Evolutionary conservation across 2,329 filamentous ascomycete species (phyloP).

Genomic region (Fusarium oxysporum): DNA sequence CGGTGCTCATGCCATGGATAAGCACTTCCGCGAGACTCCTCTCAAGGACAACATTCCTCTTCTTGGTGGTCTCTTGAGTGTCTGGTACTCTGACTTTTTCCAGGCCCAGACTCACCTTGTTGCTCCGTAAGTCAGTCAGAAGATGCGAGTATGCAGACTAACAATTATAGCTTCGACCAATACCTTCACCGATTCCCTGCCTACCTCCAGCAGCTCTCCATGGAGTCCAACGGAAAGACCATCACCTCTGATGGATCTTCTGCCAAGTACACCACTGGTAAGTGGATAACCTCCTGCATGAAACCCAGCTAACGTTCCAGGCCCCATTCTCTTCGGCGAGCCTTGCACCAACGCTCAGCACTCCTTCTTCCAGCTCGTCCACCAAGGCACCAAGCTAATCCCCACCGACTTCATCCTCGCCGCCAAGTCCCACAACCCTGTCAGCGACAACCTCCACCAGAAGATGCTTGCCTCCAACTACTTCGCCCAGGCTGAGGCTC

Average conservation of each 20-base stretch:
- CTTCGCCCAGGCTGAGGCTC: slow-evolving; percentile 87
- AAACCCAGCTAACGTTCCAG: slow-evolving; percentile 45
- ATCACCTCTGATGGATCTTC: slow-evolving; percentile 89
- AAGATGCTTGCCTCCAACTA: slow-evolving; percentile 95
- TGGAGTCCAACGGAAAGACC: slow-evolving; percentile 99
- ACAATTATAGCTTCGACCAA: slow-evolving; percentile 82
- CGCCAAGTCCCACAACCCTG: slow-evolving; percentile 95
- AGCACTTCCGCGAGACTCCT: slow-evolving; percentile 93
- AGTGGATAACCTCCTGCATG: slow-evolving; percentile 14
- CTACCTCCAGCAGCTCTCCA: slow-evolving; percentile 98
- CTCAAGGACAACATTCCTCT: slow-evolving; percentile 95
- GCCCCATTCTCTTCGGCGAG: slow-evolving; percentile 95
- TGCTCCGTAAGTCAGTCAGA: slow-evolving; percentile 75
- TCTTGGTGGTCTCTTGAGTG: slow-evolving; percentile 90
- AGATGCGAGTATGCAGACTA: background rate
- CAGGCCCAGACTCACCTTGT: slow-evolving; percentile 98
- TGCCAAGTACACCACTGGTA: slow-evolving; percentile 94
- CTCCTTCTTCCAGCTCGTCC: slow-evolving; percentile 99
- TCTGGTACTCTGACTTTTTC: slow-evolving; percentile 99
- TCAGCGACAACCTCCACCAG: slow-evolving; percentile 92
- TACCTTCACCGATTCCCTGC: slow-evolving; percentile 99
- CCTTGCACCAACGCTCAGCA: slow-evolving; percentile 99
- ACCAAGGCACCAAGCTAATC: slow-evolving; percentile 99
- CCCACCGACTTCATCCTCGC: slow-evolving; percentile 98
- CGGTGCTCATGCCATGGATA: slow-evolving; percentile 97